Base-by-base conservation (phyloP, 768 basidiomycete species). In the Auriscalpium microsporum region DNA sequence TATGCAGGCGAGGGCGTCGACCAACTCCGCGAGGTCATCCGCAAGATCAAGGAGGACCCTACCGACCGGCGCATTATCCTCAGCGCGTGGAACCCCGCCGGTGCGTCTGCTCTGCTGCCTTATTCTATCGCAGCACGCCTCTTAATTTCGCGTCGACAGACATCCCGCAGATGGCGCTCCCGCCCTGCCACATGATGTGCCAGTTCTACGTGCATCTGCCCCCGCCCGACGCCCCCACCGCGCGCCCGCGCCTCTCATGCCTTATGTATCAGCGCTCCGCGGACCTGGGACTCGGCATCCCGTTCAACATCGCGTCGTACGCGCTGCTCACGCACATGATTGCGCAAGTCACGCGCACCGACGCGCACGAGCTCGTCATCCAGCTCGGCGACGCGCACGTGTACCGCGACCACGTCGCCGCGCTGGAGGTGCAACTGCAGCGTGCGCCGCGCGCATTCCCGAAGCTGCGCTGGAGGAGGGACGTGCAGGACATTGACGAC, bases 251-350 rank as follows among this genome's bases (percentile, higher is more conserved):
- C 55, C 84, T 98, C 16, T 94, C 92, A 9, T 97, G 94, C 69
- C 78, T 95, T 46, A 94, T 98, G 93, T 97, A 86, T 74, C 95
- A 98, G 66, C 90, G 96, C 48, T 97, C 95, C 11, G 94, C 94
- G 16, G 95, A 99, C 68, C 81, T 97, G 8, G 95, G 95, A 1
- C 89, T 99, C 40, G 95, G 95, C 2, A 90, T 99, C 49, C 95
- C 95, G 0, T 99, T 99, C 81, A 99, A 99, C 71, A 98, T 99
- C 70, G 96, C 95, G 11, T 98, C 96, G 0, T 99, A 98, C 70
- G 90, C 96, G 7, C 81, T 99, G 19, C 82, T 99, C 53, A 96
- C 94, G 0, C 94, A 97, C 71, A 94, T 99, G 90, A 82, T 99
- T 60, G 94, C 95, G n/a, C 85, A 82, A 23, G 83, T 96, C 56